Percentiles rank a stretch among this genome's conserved stretches.
These are phyloP conservation scores for Penicillium samsonianum DNA, from an alignment of 495 filamentous ascomycete species.

Conservation along the genomic window DNA sequence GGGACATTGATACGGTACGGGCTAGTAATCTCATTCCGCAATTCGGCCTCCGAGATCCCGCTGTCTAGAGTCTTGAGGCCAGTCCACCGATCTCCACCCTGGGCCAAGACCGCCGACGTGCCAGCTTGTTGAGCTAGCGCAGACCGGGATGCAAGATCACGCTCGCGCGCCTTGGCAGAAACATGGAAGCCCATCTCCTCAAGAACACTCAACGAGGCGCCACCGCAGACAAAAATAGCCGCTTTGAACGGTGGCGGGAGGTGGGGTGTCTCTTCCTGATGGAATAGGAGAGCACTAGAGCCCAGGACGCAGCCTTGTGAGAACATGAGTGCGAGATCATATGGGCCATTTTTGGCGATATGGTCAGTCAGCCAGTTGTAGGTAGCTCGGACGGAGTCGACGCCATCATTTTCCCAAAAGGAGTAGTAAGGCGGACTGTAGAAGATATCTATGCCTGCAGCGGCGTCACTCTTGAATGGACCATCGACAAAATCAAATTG, in stretches of 20 bases:
- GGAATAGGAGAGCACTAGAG: constrained; percentile 44
- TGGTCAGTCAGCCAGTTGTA: constrained; percentile 49
- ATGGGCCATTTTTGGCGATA: constrained; percentile 54
- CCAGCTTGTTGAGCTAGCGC: constrained; percentile 33
- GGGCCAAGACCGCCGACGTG: constrained; percentile 29
- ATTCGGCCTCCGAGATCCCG: constrained; percentile 53
- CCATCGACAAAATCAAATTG: constrained; percentile 61
- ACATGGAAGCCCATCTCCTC: constrained; percentile 53
- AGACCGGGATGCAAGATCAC: constrained; percentile 33
- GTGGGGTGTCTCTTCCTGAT: constrained; percentile 36
- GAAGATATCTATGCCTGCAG: constrained; percentile 56
- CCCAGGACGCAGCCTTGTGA: constrained; percentile 60
- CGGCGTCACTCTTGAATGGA: constrained; percentile 43
- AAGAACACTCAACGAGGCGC: constrained; percentile 49
- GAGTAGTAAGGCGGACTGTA: constrained; percentile 51
- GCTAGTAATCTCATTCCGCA: constrained; percentile 40
- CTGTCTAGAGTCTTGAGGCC: constrained; percentile 27
- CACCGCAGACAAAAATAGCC: constrained; percentile 62
- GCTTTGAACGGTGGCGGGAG: constrained; percentile 55
- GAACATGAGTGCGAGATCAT: constrained; percentile 61
- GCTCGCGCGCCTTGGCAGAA: constrained; percentile 39
- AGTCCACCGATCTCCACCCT: constrained; percentile 33
- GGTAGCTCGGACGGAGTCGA: constrained; percentile 39
- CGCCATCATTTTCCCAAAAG: constrained; percentile 45
- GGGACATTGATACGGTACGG: constrained; percentile 55